phyloP scores from a whole-genome alignment of 2,329 filamentous ascomycete genomes.

The Neurospora sp. region DNA sequence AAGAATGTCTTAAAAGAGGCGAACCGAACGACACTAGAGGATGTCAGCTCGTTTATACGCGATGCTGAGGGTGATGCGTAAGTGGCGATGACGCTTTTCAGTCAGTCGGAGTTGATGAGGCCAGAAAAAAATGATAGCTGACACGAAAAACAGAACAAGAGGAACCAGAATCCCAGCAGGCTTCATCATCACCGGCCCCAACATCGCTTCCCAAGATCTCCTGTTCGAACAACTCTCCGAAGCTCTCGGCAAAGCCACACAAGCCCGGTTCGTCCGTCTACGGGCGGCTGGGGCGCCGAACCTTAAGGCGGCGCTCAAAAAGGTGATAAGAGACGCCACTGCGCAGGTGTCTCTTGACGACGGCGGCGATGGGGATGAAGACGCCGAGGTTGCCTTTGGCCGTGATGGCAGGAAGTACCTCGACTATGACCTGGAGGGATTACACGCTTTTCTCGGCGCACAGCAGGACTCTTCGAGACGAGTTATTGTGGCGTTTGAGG shows the following conservation, averaged over 20 bases:
- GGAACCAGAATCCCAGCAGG: conserved; percentile 52
- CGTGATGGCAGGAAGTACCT: conserved; percentile 54
- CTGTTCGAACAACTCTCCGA: conserved; percentile 63
- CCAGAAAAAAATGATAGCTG: too few species aligned
- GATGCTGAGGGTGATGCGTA: conserved; percentile 22
- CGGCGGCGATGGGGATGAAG: conserved; percentile 46
- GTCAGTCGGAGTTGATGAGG: not conserved
- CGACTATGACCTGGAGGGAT: conserved; percentile 68
- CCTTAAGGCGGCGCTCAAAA: conserved; percentile 62
- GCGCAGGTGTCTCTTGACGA: conserved; percentile 34
- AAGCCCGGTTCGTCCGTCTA: conserved; percentile 54
- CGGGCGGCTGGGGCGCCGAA: conserved; percentile 64
- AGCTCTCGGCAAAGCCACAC: conserved; percentile 34
- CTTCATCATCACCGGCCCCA: conserved; percentile 69
- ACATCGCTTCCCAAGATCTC: conserved; percentile 64
- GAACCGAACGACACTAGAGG: conserved; percentile 49
- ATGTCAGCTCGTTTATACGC: conserved; percentile 48
- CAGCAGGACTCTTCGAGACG: conserved; percentile 42
- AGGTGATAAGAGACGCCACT: conserved; percentile 59
- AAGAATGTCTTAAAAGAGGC: conserved; percentile 49
- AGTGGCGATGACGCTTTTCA: not conserved
- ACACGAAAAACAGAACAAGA: not conserved
- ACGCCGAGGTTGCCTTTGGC: conserved; percentile 33
- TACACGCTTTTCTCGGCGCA: conserved; percentile 49
- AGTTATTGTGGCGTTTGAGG: conserved; percentile 66